phyloP scores from a whole-genome alignment of 129 eudicot genomes.

The Artemisia argyi region DNA sequence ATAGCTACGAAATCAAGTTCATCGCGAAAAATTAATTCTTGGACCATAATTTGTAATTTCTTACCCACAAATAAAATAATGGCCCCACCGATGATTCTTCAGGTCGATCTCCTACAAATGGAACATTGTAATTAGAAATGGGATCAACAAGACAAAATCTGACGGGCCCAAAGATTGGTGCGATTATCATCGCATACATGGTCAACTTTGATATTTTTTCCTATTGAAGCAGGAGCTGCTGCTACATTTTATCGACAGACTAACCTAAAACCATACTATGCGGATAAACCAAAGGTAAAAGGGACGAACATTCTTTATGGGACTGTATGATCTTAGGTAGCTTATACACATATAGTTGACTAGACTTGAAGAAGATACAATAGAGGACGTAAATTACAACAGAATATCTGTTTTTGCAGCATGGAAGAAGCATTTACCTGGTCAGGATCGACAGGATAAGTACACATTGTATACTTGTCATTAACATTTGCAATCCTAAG shows the following conservation, averaged over 20 bases:
- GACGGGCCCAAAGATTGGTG: not conserved
- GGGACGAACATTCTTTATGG: too few species aligned
- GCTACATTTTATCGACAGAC: too few species aligned
- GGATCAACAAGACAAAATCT: not conserved
- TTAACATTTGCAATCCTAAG: slow-evolving; percentile 80
- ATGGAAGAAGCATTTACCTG: slow-evolving; percentile 50
- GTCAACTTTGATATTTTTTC: too few species aligned
- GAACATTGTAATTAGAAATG: not conserved
- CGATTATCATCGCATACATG: too few species aligned
- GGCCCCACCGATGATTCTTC: slow-evolving; percentile 98
- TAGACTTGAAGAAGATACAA: too few species aligned
- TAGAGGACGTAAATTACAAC: too few species aligned
- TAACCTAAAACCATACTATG: too few species aligned
- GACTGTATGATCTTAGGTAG: too few species aligned
- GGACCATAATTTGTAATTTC: slow-evolving; percentile 21
- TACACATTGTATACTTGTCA: slow-evolving; percentile 81
- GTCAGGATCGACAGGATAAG: slow-evolving; percentile 82
- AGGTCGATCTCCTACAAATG: slow-evolving; percentile 77
- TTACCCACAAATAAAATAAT: slow-evolving; percentile 96
- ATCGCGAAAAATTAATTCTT: not conserved
- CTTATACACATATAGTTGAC: too few species aligned
- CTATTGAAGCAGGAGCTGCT: too few species aligned
- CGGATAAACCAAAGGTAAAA: too few species aligned
- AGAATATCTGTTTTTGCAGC: slow-evolving; percentile 16
- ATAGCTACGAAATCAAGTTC: not conserved